Evolutionary conservation across 805 yeast genomes (phyloP), one percentile per base, ranked within the genome.

Genomic region (Schwanniomyces yamadae): DNA sequence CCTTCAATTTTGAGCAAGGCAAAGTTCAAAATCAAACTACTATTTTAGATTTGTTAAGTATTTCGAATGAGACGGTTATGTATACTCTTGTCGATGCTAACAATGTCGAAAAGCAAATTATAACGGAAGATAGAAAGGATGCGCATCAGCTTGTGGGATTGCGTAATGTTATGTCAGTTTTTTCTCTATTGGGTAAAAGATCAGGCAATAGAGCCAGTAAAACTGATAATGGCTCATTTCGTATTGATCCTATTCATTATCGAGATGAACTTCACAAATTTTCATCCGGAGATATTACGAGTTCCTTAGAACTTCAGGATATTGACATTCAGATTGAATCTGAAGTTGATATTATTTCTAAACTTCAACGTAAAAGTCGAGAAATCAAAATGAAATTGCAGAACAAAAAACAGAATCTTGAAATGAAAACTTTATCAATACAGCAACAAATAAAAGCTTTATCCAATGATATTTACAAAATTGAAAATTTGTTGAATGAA

Each of bases 21-120:
- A 57, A 59, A 37, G 82, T 86, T 2, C 22, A 36, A 0, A 40
- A 48, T 0, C 48, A 57, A 1, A 61, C 66, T 1, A 75, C 84
- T 0, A 47, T 89, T 5, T 52, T 78, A 4, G 93, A 88, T 53
- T 77, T 74, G 5, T 50, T 93, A 20, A 68, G 71, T 6, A 69
- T 85, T 37, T 62, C 69, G 0, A 66, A 80, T 40, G 77, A 75
- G 27, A 71, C 73, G 25, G 70, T 82, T 6, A 69, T 73, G 48
- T 80, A 77, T 46, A 60, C 82, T 2, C 55, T 89, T 30, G 80
- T 89, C 33, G 96, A 86, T 57, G 45, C 70, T 3, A 68, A 70
- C 26, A 66, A 61, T 28, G 71, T 85, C 30, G 95, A 90, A 50
- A 66, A 72, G 8, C 61, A 73, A 1, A 61, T 84, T 0, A 54